Evolutionary conservation across 2,329 filamentous ascomycete genomes (phyloP).

Genomic region (Hypoxylon sp.): DNA sequence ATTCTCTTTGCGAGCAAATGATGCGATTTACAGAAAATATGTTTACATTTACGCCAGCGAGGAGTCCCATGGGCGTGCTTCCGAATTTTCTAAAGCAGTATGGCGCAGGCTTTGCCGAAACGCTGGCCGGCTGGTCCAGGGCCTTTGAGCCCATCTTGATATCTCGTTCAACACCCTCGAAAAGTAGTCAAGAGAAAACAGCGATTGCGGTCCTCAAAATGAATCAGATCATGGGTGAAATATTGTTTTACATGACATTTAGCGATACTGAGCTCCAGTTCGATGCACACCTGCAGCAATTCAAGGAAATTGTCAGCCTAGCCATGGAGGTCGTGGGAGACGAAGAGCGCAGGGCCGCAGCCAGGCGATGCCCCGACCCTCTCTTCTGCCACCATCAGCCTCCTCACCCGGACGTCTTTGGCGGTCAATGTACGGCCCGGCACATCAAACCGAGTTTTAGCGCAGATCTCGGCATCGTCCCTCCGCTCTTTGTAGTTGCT

Average conservation of each 20-base stretch:
- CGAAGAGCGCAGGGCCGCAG: slow-evolving; percentile 65
- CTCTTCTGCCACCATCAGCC: slow-evolving; percentile 58
- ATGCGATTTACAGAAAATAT: slow-evolving; percentile 71
- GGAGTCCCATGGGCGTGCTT: slow-evolving; percentile 66
- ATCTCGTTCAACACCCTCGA: slow-evolving; percentile 61
- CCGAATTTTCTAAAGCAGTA: slow-evolving; percentile 62
- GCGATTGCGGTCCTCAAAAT: slow-evolving; percentile 73
- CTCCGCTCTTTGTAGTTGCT: slow-evolving; percentile 74
- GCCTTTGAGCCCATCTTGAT: slow-evolving; percentile 69
- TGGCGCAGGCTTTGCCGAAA: slow-evolving; percentile 61
- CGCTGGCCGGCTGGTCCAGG: slow-evolving; percentile 66
- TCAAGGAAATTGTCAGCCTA: slow-evolving; percentile 67
- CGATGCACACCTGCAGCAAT: slow-evolving; percentile 65
- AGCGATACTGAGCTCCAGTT: slow-evolving; percentile 70
- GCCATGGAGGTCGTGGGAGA: slow-evolving; percentile 71
- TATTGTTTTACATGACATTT: slow-evolving; percentile 72
- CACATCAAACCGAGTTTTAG: slow-evolving; percentile 74
- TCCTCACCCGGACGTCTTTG: slow-evolving; percentile 55
- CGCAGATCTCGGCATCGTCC: slow-evolving; percentile 73
- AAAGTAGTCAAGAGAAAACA: slow-evolving; percentile 68
- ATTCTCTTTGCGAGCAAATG: slow-evolving; percentile 67
- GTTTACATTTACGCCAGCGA: slow-evolving; percentile 60
- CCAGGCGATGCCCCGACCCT: slow-evolving; percentile 60
- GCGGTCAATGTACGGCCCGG: slow-evolving; percentile 58
- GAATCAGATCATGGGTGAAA: slow-evolving; percentile 68